Conservation (phyloP, 2,329 filamentous ascomycete species). For the Kalaharituber pfeilii region DNA sequence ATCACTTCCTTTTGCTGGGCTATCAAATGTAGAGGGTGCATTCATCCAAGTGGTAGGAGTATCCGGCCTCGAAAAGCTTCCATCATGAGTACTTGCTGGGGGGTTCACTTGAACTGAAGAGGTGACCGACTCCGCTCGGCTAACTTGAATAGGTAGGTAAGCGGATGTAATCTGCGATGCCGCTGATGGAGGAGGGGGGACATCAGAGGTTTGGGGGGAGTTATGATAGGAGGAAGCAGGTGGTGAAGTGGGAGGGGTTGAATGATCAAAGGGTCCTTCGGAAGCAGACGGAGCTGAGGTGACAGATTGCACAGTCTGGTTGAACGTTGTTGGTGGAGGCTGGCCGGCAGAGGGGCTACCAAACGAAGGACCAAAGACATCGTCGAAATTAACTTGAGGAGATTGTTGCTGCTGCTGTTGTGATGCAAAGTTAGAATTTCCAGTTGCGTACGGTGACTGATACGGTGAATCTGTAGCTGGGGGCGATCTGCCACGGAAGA, state of each 20-base stretch:
- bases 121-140: slow-evolving; percentile 48
- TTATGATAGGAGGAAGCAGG: slow-evolving; percentile 37
- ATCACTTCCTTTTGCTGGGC: slow-evolving; percentile 17
- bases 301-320: slow-evolving; percentile 9
- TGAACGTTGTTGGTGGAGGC: slow-evolving; percentile 15
- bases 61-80: slow-evolving; percentile 29
- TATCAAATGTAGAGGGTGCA: slow-evolving; percentile 21
- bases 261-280: slow-evolving; percentile 27
- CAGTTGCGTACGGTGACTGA: slow-evolving; percentile 22
- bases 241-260: slow-evolving; percentile 47
- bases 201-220: slow-evolving; percentile 40
- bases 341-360: slow-evolving; percentile 6
- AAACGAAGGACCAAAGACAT: slow-evolving; percentile 20
- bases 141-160: slow-evolving; percentile 51
- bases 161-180: slow-evolving; percentile 62
- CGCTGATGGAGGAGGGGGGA: slow-evolving; percentile 47
- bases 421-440: slow-evolving; percentile 1
- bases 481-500: slow-evolving; percentile 59
- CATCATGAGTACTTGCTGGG: slow-evolving; percentile 47
- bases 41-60: slow-evolving; percentile 27
- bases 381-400: slow-evolving; percentile 13
- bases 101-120: slow-evolving; percentile 66
- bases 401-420: slow-evolving; percentile 15
- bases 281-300: slow-evolving; percentile 20
- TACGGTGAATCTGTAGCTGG: slow-evolving; percentile 39